Conservation (phyloP, 2,329 filamentous ascomycete species). For the Cyphellophora attinorum region DNA sequence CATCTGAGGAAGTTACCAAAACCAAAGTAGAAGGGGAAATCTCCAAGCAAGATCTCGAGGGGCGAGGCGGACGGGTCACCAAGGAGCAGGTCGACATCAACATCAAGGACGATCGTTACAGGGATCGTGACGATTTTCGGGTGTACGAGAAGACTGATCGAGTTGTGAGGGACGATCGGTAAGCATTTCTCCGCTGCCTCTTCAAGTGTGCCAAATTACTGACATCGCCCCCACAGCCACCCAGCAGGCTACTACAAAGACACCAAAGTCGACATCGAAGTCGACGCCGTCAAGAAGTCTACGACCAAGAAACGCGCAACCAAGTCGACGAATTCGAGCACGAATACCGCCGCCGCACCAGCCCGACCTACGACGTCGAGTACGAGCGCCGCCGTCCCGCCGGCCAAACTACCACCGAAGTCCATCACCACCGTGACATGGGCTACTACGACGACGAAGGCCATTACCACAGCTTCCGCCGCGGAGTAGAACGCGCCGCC, state of each 20-base stretch:
- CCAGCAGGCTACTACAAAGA: constrained; percentile 21
- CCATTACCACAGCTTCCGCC: constrained; percentile 65
- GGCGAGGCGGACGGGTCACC: constrained; percentile 80
- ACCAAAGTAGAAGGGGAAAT: constrained; percentile 85
- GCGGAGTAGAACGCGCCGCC: constrained; percentile 57
- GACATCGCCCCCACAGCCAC: constrained; percentile 17
- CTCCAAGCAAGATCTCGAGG: constrained; percentile 56
- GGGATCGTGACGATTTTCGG: constrained; percentile 39
- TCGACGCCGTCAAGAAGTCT: constrained; percentile 23
- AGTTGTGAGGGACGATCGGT: constrained; percentile 25
- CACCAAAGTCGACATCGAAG: constrained; percentile 31
- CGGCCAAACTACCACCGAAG: constrained; percentile 31
- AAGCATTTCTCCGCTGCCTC: too few species aligned
- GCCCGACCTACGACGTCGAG: constrained; percentile 42
- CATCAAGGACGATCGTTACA: constrained; percentile 58
- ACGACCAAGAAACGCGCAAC: constrained; percentile 32
- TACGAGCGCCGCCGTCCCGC: constrained; percentile 29
- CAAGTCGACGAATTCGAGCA: constrained; percentile 46
- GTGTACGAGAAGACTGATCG: constrained; percentile 26
- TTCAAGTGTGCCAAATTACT: too few species aligned
- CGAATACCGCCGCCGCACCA: constrained; percentile 56
- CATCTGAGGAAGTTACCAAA: constrained; percentile 51
- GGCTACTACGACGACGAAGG: constrained; percentile 74
- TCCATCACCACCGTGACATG: constrained; percentile 50
- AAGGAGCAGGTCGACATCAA: constrained; percentile 72